These are phyloP conservation scores for Malbranchea zuffiana DNA, from an alignment of 2,329 filamentous ascomycete species.

Conservation along the genomic window DNA sequence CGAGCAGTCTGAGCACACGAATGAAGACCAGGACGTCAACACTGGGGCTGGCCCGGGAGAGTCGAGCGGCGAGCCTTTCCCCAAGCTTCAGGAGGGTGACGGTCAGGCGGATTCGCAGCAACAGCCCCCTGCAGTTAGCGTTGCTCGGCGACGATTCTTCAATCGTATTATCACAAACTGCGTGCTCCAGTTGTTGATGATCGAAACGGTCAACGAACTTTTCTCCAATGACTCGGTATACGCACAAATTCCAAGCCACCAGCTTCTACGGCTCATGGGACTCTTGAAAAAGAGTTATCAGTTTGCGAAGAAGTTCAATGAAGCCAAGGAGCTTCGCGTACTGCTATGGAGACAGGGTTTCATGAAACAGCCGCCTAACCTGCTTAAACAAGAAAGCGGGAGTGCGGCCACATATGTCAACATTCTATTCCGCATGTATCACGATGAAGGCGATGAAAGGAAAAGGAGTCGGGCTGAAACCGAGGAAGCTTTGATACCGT, in stretches of 20 bases:
- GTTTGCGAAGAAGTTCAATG: slow-evolving; percentile 95
- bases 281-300: slow-evolving; percentile 92
- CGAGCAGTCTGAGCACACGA: no score
- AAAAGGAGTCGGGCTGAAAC: slow-evolving; percentile 70
- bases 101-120: slow-evolving; percentile 66
- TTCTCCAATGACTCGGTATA: slow-evolving; percentile 97
- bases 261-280: slow-evolving; percentile 84
- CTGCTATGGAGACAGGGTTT: slow-evolving; percentile 94
- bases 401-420: slow-evolving; percentile 89
- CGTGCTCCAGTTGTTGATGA: slow-evolving; percentile 95
- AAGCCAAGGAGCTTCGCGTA: slow-evolving; percentile 90
- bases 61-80: slow-evolving; percentile 22
- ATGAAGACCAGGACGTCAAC: slow-evolving; percentile 11
- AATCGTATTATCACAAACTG: slow-evolving; percentile 99
- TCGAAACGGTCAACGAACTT: slow-evolving; percentile 96
- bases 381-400: slow-evolving; percentile 92
- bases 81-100: slow-evolving; percentile 73
- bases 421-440: slow-evolving; percentile 95
- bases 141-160: slow-evolving; percentile 87
- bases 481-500: slow-evolving; percentile 80
- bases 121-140: slow-evolving; percentile 83
- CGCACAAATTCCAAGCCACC: slow-evolving; percentile 75
- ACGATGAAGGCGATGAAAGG: slow-evolving; percentile 73
- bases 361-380: slow-evolving; percentile 97
- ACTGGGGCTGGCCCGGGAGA: slow-evolving; percentile 19